Conservation (phyloP, 129 eudicot species). For the Tagetes patula region DNA sequence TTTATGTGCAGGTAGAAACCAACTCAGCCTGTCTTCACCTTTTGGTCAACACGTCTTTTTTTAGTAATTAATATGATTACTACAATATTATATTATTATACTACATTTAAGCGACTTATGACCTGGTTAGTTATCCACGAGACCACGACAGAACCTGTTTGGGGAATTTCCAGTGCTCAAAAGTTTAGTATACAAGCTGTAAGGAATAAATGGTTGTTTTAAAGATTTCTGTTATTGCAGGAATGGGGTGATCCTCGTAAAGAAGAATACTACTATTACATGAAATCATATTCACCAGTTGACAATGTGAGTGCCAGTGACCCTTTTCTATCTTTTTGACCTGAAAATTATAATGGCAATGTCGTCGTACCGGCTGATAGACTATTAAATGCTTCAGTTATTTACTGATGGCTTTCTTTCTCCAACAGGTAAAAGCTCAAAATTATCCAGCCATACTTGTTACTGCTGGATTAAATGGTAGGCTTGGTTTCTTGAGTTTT, state of each 20-base stretch:
- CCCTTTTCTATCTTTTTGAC: slow-evolving; percentile 1
- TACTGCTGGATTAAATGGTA: slow-evolving; percentile 91
- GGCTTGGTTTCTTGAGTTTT: slow-evolving; percentile 19
- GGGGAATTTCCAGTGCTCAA: too few relatives aligned
- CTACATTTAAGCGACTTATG: background rate
- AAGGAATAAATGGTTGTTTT: background rate
- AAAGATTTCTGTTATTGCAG: slow-evolving; percentile 41
- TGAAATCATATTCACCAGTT: slow-evolving; percentile 96
- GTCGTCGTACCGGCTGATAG: background rate
- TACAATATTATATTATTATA: background rate
- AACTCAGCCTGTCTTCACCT: background rate
- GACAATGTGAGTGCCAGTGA: slow-evolving; percentile 69
- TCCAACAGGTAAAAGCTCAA: slow-evolving; percentile 63
- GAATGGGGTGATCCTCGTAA: slow-evolving; percentile 99
- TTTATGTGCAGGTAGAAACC: background rate
- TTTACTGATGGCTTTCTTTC: slow-evolving; percentile 16
- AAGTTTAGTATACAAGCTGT: background rate
- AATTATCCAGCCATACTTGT: slow-evolving; percentile 83
- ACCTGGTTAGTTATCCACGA: background rate
- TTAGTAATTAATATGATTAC: too few relatives aligned
- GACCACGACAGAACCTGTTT: too few relatives aligned
- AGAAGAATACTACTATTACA: slow-evolving; percentile 80
- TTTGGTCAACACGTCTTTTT: background rate
- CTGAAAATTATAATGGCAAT: background rate
- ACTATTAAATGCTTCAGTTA: slow-evolving; percentile 9